Base-by-base conservation (phyloP, 139 green algal species). In the Parachlorella kessleri region DNA sequence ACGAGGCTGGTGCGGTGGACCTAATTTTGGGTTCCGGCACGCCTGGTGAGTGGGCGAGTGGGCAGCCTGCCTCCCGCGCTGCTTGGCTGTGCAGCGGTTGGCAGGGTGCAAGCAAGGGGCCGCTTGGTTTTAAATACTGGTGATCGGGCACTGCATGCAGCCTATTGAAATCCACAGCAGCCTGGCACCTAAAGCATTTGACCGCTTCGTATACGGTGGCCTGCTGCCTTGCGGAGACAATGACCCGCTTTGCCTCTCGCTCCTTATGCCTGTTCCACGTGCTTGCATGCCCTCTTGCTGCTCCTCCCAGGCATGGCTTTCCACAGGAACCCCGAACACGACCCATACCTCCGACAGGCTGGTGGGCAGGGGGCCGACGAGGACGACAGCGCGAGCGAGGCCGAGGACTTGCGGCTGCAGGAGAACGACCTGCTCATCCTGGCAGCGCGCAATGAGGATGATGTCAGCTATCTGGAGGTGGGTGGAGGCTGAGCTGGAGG, bases 391-490 rank as follows among this genome's bases (percentile, higher is more conserved):
- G 89, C 93, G 55, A 86, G 84, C 32, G 92, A 95, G 39, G 83
- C 81, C 30, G 86, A 92, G 18, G 92, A 94, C 23, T 81, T 86
- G 9, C 78, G 91, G 26, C 66, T 92, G 0, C 81, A 85, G 8
- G 79, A 88, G n/a, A 84, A 78, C 2, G 96, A 99, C 84, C 85
- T 98, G 67, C 74, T 99, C 36, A 90, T 99, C 35, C 74, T 98
- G 72, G 92, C 95, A 41, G 93, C 93, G 0, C 84, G 94, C 4
- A 96, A 95, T 73, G 96, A 99, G 68, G 96, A 99, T 70, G 96
- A 99, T 55, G 88, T 99, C 26, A 93, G 80, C 80, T 91, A 94
- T 75, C 73, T 99, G 7, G 96, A 98, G 87, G 93, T 89, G 59
- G 32, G 67, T 18, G 35, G 9, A 3, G 9, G 33, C 3, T 3